A percentile compares a stretch with the other conserved stretches of the same genome.
phyloP scores from a whole-genome alignment of 805 yeast species.

The Nakazawaea molendinolei region DNA sequence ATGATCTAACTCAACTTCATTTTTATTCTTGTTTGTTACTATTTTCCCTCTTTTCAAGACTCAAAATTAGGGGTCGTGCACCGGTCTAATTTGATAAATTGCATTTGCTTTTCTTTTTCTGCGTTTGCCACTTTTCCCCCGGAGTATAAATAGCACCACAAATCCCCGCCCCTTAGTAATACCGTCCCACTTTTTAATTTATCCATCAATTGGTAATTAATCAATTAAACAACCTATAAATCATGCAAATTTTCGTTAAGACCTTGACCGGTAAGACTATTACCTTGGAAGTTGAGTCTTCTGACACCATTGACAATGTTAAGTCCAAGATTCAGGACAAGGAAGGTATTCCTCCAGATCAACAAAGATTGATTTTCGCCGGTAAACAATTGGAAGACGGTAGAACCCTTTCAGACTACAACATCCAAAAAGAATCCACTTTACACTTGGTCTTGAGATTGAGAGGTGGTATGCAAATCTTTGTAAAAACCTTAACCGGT shows the following conservation, averaged over 20 bases:
- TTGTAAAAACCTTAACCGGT: constrained; percentile 86
- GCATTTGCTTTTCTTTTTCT: no score
- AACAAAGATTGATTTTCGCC: constrained; percentile 37
- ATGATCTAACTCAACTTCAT: no score
- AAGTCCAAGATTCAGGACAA: constrained; percentile 36
- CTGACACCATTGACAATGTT: constrained; percentile 37
- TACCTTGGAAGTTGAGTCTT: constrained; percentile 50
- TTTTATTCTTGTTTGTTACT: neutral
- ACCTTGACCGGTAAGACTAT: constrained; percentile 99
- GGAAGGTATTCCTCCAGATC: constrained; percentile 39
- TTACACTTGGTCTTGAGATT: constrained; percentile 28
- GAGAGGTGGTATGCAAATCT: constrained; percentile 71
- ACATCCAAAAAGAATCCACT: constrained; percentile 40
- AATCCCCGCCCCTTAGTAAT: no score
- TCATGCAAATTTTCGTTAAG: constrained; percentile 95
- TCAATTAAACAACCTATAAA: constrained; percentile 15
- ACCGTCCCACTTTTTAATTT: neutral
- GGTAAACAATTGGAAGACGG: constrained; percentile 54
- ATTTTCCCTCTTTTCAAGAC: neutral
- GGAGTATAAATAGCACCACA: no score
- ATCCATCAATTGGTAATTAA: constrained; percentile 7
- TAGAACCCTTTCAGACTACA: constrained; percentile 88
- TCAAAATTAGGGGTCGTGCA: no score
- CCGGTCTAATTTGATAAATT: no score
- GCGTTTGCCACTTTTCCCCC: no score